Percentiles rank a stretch among this genome's conserved stretches.
Conservation (phyloP, 1,139 yeast genomes). For the Blastobotrys ciferrii region DNA sequence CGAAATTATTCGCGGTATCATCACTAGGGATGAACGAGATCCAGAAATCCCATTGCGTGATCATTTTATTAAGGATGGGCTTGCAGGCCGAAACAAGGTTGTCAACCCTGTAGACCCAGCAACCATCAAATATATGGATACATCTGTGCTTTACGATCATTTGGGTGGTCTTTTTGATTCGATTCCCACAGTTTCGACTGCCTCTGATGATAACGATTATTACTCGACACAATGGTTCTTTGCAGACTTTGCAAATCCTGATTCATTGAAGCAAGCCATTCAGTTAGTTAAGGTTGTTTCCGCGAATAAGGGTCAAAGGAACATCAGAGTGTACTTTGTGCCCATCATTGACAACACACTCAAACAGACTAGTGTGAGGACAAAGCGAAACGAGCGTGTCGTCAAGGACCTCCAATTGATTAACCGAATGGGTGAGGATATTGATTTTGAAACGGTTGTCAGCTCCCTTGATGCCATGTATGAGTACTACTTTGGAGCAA, state of each 20-base stretch:
- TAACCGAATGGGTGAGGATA: neutral
- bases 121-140: constrained; percentile 22
- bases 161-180: constrained; percentile 13
- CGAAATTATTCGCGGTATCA: constrained; percentile 27
- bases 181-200: constrained; percentile 11
- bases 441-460: neutral
- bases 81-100: constrained; percentile 32
- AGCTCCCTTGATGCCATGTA: constrained; percentile 9
- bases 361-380: constrained; percentile 11
- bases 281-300: constrained; percentile 37
- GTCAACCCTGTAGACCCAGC: constrained; percentile 38
- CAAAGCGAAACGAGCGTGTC: constrained; percentile 2
- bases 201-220: constrained; percentile 14
- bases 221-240: constrained; percentile 49
- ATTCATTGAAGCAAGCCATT: constrained; percentile 45
- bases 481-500: constrained; percentile 7
- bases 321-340: constrained; percentile 11
- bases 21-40: constrained; percentile 16
- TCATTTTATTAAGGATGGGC: constrained; percentile 24
- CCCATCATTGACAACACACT: constrained; percentile 15
- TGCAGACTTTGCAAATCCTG: constrained; percentile 49
- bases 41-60: constrained; percentile 28
- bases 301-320: constrained; percentile 15
- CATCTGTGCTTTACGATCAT: constrained; percentile 18
- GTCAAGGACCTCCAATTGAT: constrained; percentile 12